Percentiles rank a stretch among this genome's conserved stretches.
Evolutionary conservation across 495 filamentous ascomycete genomes (phyloP).

Genomic region (Bathelium albidoporum): DNA sequence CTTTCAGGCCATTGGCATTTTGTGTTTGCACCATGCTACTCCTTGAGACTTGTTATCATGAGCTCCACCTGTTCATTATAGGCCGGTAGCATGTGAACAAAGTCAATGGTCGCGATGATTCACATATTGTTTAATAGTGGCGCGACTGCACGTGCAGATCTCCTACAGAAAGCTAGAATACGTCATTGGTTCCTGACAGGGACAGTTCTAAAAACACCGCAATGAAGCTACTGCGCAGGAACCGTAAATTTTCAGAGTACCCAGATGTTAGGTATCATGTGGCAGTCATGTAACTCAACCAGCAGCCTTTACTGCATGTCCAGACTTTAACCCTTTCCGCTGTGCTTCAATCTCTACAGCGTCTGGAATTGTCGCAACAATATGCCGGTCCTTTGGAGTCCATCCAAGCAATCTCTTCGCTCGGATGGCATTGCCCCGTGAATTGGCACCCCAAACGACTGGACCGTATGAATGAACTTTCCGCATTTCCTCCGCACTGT

Average conservation of each 20-base stretch:
- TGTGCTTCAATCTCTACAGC: constrained; percentile 38
- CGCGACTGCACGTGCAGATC: constrained; percentile 1
- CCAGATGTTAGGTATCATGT: not conserved
- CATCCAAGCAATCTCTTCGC: constrained; percentile 53
- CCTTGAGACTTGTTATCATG: no score
- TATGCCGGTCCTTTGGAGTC: constrained; percentile 38
- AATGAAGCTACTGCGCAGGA: not conserved
- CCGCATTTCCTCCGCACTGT: constrained; percentile 24
- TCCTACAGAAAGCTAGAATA: no score
- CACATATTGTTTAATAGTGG: no score
- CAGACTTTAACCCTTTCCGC: constrained; percentile 26
- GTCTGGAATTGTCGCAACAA: constrained; percentile 43
- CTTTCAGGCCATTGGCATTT: not conserved
- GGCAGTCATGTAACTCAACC: constrained; percentile 7
- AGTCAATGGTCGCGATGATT: not conserved
- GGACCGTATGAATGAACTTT: constrained; percentile 15
- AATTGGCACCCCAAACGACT: constrained; percentile 46
- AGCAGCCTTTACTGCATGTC: constrained; percentile 33
- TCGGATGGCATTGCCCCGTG: constrained; percentile 43
- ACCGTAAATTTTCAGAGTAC: not conserved
- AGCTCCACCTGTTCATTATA: not conserved
- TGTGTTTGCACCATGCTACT: not conserved
- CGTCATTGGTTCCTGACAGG: no score
- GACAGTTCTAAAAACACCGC: no score
- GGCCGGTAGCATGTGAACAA: not conserved